Evolutionary conservation across 208 protist species (phyloP), one percentile per base, ranked within the genome.

Genomic region (Blechomonas ayalai): DNA sequence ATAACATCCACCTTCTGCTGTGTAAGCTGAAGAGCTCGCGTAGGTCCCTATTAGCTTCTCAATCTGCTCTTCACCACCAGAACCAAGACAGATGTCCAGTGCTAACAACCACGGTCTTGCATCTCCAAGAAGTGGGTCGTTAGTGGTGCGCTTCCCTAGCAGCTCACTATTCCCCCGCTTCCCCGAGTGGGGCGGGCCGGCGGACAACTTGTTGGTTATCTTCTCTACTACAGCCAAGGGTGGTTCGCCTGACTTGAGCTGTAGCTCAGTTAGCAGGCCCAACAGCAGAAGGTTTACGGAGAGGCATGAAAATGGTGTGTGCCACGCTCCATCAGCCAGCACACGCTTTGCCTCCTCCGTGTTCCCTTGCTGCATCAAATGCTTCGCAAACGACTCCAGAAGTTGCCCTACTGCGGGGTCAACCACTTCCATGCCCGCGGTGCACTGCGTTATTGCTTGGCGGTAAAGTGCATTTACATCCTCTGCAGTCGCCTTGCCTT

Each of bases 381-480:
- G 31, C 25, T 59, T 53, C 16, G 75, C 82, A 29, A 47, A 59
- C 10, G 64, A 63, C 24, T 73, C 54, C 41, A 69, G 81, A 16
- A 92, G 55, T 50, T 92, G 72, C 19, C 65, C 82, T 1, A 65
- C 78, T 6, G 64, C 70, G 10, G 49, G 33, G 41, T 82, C 73
- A 8, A 87, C 67, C 9, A 36, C 29, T 19, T 59, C 39, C 47
- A 82, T 47, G 12, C 67, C 73, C 0, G 62, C 47, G 4, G 69
- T 76, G 49, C 74, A 92, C 49, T 78, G 77, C 22, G 69, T 54
- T 47, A 88, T 82, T 9, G 78, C 65, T 38, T 87, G 78, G 20
- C 62, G 76, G 44, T 67, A 85, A 3, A 88, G 35, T 13, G 38
- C 55, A 29, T 63, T 31, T 1, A 87, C 38, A 28, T 84, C 68